A percentile compares a stretch with the other conserved stretches of the same genome.
Evolutionary conservation across 352 stramenopile species (phyloP).

Genomic region (Sclerospora graminicola): DNA sequence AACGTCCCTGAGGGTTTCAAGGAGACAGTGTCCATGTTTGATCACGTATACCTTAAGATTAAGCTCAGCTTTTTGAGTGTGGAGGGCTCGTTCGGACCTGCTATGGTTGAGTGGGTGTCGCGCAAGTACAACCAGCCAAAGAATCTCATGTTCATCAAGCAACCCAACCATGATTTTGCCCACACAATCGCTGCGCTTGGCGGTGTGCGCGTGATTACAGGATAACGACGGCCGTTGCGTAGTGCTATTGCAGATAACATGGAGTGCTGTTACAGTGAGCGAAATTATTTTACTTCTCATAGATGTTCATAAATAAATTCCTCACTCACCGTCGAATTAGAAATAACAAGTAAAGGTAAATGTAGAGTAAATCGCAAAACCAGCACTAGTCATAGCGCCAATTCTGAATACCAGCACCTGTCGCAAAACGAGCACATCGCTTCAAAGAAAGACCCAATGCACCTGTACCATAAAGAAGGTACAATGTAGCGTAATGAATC

Average conservation of each 20-base stretch:
- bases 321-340: too few species aligned
- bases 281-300: not conserved
- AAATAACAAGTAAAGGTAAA: too few species aligned
- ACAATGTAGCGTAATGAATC: too few species aligned
- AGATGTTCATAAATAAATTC: too few species aligned
- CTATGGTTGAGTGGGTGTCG: constrained; percentile 88
- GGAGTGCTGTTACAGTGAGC: not conserved
- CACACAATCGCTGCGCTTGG: constrained; percentile 89
- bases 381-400: too few species aligned
- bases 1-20: constrained; percentile 57
- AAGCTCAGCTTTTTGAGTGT: constrained; percentile 90
- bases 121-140: constrained; percentile 85
- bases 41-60: constrained; percentile 92
- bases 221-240: constrained; percentile 17
- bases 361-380: too few species aligned
- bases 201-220: constrained; percentile 88
- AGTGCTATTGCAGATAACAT: constrained; percentile 1
- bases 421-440: too few species aligned
- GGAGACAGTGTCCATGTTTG: constrained; percentile 85
- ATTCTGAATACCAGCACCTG: too few species aligned
- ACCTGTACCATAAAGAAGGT: too few species aligned
- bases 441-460: too few species aligned
- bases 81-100: constrained; percentile 76
- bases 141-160: constrained; percentile 96
- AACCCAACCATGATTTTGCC: constrained; percentile 90